Evolutionary conservation across 495 filamentous ascomycete species (phyloP), one percentile per base, ranked within the genome.

Genomic region (Glonium stellatum): DNA sequence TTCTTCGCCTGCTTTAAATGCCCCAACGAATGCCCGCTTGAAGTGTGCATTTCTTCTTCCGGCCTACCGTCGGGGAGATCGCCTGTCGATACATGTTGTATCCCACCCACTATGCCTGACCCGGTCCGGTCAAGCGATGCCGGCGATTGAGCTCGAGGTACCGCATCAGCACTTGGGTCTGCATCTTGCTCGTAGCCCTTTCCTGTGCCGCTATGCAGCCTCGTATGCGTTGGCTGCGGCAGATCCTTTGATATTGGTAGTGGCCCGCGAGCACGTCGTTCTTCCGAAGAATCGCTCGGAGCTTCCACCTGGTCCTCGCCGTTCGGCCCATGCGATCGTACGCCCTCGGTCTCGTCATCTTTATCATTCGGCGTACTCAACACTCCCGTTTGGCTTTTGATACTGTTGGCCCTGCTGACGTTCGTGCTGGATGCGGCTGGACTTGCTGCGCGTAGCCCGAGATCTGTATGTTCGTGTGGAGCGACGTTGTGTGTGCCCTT

Each of bases 391-490:
- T 27, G 27, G 57, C 59, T 61, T n/a, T 65, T 60, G 31, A 80
- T 70, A 60, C 80, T 86, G 47, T 77, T 84, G 4, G 87, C 86
- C 63, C 84, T 79, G 68, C 87, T 89, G 6, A 89, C 75, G 55
- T 83, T 76, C 5, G 73, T 78, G 59, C 82, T 90, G 6, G 79
- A 67, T 1, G 34, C 55, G 1, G 49, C 77, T 12, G 81, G 79
- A 4, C 76, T 83, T 55, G 82, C 77, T 27, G 79, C 79, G 25
- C 87, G 73, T 25, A 93, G 66, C 0, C 89, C 89, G 10, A 93
- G 70, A 49, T 83, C 78, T 69, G 82, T 86, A 13, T 79, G 74
- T 1, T 67, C 55, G 25, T 46, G 60, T 4, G 62, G 56, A 22
- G 39, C 42, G 9, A 58, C 48, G 15, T 51, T 10, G 2, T 60